Evolutionary conservation across 148 eudicot genomes (phyloP), one percentile per base, ranked within the genome.

Genomic region (Beta vulgaris): DNA sequence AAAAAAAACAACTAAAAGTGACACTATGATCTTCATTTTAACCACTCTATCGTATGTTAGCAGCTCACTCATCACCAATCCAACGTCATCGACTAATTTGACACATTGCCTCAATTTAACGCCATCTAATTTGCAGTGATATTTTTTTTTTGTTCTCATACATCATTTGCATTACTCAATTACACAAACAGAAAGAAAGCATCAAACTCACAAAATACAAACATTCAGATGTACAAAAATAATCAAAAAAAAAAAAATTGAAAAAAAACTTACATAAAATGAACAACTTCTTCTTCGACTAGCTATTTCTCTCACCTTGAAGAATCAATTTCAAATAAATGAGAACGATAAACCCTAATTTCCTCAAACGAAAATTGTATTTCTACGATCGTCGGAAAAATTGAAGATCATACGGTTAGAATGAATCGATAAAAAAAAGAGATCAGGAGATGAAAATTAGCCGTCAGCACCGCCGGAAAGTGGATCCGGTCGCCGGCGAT

Each of bases 231-330:
- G 15, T n/a, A 48, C 4, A 1, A 43, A 64, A 77, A 32, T 32
- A 32, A 53, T 29, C 32, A 61, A 36, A 36, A n/a, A 61, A 37
- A 34, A 70, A 26, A 37, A 7, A 13, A 31, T 29, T 40, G 2
- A 11, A 51, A 51, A 51, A 67, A 71, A 72, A 61, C 82, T 74
- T 74, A 79, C 82, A 79, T 68, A 7, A 63, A n/a, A 68, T 51
- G 34, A 72, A 11, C 39, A 53, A 66, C 55, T 29, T 54, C 60
- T 1, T 10, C 19, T 15, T 51, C 59, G 31, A 43, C 49, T 72
- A 11, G 19, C 49, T 72, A 11, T 21, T 31, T 29, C 31, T 51
- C 48, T 61, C 18, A 18, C 46, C 44, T 39, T 44, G 37, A n/a
- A 55, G 28, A n/a, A 54, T 53, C 29, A 1, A 31, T 1, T 12